Evolutionary conservation across 1,139 yeast species (phyloP), one percentile per base, ranked within the genome.

Genomic region (Schwanniomyces etchellsii): DNA sequence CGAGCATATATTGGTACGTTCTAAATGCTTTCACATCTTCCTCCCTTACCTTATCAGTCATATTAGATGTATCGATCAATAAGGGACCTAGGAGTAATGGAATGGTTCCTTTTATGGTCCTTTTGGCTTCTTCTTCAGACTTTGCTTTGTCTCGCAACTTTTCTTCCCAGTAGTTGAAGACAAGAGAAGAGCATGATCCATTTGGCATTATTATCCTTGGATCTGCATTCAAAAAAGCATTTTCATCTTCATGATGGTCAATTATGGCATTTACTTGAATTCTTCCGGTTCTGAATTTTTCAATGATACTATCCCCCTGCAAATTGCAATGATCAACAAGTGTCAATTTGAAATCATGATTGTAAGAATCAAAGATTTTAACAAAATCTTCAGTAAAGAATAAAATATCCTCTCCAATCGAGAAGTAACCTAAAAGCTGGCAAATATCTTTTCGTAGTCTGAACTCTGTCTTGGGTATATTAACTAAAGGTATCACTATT

Each of bases 201-300:
- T 76, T 60, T 2, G 69, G 56, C 28, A 61, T 55, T 28, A 88
- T 64, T 5, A 81, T 57, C 33, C 93, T 55, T 0, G 96, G 96
- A 11, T 34, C 31, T 5, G 72, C 68, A 14, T 64, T 57, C 11
- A 43, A 24, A 42, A 68, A 76, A 11, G 59, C 57, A 0, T 63
- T 61, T 46, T 82, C 88, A 45, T 86, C 95, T 5, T 67, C 82
- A 50, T 89, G 98, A 48, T 89, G 98, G 48, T 89, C 98, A 20
- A 91, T 71, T 9, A 91, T 74, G 0, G 79, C 80, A 1, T 56
- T 57, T 0, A 86, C 78, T 2, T 53, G 42, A 14, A 64, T 43
- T 24, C 46, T 40, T 1, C 45, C 44, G 5, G 46, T 40, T 11
- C 55, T 37, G 20, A 40, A 56, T 35, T 33, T 49, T 22, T 34